These are phyloP conservation scores for Phallus indusiatus DNA, from an alignment of 768 basidiomycete genomes.

Conservation along the genomic window DNA sequence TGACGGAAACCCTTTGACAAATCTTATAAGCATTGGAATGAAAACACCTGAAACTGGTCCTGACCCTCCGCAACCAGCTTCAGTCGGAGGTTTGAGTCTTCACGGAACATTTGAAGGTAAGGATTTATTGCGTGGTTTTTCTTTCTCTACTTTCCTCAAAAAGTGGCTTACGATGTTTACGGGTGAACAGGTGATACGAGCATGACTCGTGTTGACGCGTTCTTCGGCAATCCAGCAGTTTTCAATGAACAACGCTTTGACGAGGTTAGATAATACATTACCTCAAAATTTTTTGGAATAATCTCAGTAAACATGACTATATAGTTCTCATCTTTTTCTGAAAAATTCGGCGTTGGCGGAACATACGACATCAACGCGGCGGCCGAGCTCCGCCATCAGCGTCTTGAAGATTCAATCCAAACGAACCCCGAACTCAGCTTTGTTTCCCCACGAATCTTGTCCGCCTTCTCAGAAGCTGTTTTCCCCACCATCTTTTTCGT, in stretches of 20 bases:
- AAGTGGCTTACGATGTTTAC: not conserved
- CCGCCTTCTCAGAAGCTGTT: constrained; percentile 6
- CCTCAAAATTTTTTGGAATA: not conserved
- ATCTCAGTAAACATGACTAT: not conserved
- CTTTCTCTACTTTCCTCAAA: not conserved
- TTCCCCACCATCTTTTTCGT: constrained; percentile 8
- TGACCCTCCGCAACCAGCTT: not conserved
- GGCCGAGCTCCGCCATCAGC: not conserved
- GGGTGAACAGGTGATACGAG: constrained; percentile 5
- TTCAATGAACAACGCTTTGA: constrained; percentile 9
- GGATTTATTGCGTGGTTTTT: not conserved
- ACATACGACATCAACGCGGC: not conserved
- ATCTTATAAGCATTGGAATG: constrained; percentile 8
- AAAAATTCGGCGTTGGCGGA: not conserved
- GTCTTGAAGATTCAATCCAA: constrained; percentile 6
- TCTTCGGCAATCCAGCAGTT: constrained; percentile 4
- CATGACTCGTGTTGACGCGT: constrained; percentile 6
- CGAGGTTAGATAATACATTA: not conserved
- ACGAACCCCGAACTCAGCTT: constrained; percentile 7
- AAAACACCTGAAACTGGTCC: not conserved
- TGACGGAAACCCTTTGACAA: constrained; percentile 8
- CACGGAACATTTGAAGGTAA: constrained; percentile 10
- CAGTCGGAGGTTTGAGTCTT: not conserved
- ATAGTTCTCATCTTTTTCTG: not conserved
- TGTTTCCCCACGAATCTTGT: constrained; percentile 1